Conservation (phyloP, 768 basidiomycete species). For the Leccinum incarnatum region DNA sequence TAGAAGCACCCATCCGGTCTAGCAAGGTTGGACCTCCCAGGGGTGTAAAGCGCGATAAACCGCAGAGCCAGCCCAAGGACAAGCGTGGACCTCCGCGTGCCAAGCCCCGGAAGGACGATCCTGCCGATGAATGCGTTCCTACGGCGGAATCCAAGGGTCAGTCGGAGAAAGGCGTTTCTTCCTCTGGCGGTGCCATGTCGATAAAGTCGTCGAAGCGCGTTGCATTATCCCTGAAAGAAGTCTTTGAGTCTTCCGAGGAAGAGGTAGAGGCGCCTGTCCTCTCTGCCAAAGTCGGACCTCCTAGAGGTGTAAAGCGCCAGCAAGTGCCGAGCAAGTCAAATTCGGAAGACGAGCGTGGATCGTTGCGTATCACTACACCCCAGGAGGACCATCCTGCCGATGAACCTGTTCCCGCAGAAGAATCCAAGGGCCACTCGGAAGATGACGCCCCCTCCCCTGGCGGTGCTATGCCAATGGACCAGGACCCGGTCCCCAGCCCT, state of each 20-base stretch:
- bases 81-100: neutral
- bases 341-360: neutral
- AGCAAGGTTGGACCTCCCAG: constrained; percentile 29
- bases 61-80: neutral
- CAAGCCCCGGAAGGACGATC: neutral
- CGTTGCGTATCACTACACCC: neutral
- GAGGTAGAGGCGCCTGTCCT: neutral
- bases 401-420: neutral
- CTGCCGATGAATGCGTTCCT: neutral
- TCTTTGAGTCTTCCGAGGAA: neutral
- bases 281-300: neutral
- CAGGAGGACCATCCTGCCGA: neutral
- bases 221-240: neutral
- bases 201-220: neutral
- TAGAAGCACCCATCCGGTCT: neutral
- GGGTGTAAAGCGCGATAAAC: constrained; percentile 13
- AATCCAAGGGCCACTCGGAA: neutral
- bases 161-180: neutral
- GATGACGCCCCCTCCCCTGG: neutral
- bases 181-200: neutral
- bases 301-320: neutral
- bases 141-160: neutral
- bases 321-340: neutral
- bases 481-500: neutral
- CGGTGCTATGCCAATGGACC: neutral